phyloP scores from a whole-genome alignment of 2,329 filamentous ascomycete genomes.

The Parastagonospora avenae region DNA sequence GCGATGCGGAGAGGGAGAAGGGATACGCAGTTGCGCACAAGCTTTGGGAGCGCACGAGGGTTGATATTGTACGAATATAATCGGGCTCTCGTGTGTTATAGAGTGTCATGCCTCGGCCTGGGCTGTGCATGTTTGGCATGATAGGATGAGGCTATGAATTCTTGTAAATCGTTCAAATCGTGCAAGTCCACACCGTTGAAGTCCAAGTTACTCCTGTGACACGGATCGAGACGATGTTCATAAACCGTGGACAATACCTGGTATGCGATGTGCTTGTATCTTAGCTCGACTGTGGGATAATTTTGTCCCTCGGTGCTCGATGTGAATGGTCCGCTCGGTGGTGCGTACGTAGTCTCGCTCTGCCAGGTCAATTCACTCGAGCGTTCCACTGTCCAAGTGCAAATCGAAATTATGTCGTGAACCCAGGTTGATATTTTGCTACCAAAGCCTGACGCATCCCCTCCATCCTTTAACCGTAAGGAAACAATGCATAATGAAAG shows the following conservation, averaged over 20 bases:
- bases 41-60: conserved; percentile 80
- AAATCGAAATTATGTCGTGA: conserved; percentile 6
- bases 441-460: conserved; percentile 26
- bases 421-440: conserved; percentile 34
- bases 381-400: neutral
- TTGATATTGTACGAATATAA: conserved; percentile 81
- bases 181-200: too few species aligned
- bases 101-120: too few species aligned
- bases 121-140: neutral
- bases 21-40: conserved; percentile 69
- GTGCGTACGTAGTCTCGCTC: neutral
- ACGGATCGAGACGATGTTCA: too few species aligned
- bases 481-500: conserved; percentile 26
- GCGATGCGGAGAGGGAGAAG: conserved; percentile 62
- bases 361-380: neutral
- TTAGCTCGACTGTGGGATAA: too few species aligned
- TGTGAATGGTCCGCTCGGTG: neutral
- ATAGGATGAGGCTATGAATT: neutral
- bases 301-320: neutral
- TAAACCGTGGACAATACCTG: too few species aligned
- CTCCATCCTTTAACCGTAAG: conserved; percentile 13
- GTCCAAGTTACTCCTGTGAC: too few species aligned
- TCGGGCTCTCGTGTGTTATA: neutral
- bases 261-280: too few species aligned
- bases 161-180: too few species aligned